Base-by-base conservation (phyloP, 2,329 filamentous ascomycete species). In the Tolypocladium pustulatum region DNA sequence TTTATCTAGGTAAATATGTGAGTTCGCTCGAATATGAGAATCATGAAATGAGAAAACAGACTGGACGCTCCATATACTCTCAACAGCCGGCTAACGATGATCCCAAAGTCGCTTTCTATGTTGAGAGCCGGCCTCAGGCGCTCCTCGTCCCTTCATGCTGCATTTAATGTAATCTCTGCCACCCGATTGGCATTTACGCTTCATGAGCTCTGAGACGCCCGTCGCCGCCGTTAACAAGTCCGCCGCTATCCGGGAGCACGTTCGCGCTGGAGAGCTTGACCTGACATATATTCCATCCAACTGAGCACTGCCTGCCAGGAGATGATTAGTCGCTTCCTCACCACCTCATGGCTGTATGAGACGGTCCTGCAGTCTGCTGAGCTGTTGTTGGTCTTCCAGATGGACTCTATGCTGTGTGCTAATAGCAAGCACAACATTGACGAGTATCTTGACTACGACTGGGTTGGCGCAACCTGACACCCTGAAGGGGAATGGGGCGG, bases 91-190 rank as follows among this genome's bases (percentile, higher is more conserved):
- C 43, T 15, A 27, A 54, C 49, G 57, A 61, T 53, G 54, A 7
- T 10, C 54, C 58, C 37, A 82, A 83, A 66, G 73, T 84, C 43
- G 81, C 80, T 37, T 75, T 84, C 13, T 73, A 84, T 25, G 76
- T 84, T 60, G 81, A 83, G 66, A 78, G 78, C 68, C 77, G 81
- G 1, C 65, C 76, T 1, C 72, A 74, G 41, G 73, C 79, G 4
- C 69, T 77, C 61, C 75, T 83, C 51, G 79, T 78, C 3, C 80
- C 81, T 71, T 81, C 43, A 71, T 82, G 67, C 73, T 83, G 34
- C 81, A 83, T 65, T 81, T 83, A 70, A 82, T 82, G 63, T 72
- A 76, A 5, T 78, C 83, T 25, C 76, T 83, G 2, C 81, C 81
- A 7, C 76, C 79, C 1, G 80, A 82, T 69, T 84, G 81, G 81